Conservation (phyloP, 495 filamentous ascomycete species). For the Penicillium canariense region DNA sequence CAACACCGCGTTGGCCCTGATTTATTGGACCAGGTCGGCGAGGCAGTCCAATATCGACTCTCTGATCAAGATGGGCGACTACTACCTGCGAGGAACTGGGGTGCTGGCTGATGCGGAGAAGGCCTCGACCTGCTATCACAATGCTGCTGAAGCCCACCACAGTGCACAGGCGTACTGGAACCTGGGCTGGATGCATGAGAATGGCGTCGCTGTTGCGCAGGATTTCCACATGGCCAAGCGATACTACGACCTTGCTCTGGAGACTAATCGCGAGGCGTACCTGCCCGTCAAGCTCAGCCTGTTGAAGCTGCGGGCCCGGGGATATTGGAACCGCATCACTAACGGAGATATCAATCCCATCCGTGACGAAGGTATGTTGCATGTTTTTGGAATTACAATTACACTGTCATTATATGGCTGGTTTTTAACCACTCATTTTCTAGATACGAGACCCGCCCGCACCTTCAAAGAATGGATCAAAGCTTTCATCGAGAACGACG, state of each 20-base stretch:
- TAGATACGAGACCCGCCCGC: slow-evolving; percentile 66
- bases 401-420: neutral
- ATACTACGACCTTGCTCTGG: slow-evolving; percentile 88
- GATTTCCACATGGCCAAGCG: slow-evolving; percentile 97
- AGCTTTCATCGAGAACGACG: slow-evolving; percentile 76
- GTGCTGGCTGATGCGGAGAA: slow-evolving; percentile 71
- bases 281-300: slow-evolving; percentile 88
- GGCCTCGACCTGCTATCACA: slow-evolving; percentile 87
- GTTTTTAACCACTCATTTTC: neutral
- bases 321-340: slow-evolving; percentile 91
- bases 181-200: slow-evolving; percentile 99
- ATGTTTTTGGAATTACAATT: neutral
- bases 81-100: slow-evolving; percentile 82
- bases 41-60: slow-evolving; percentile 93
- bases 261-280: slow-evolving; percentile 90
- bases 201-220: slow-evolving; percentile 87
- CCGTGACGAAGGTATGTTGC: slow-evolving; percentile 67
- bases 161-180: slow-evolving; percentile 97
- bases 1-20: slow-evolving; percentile 76
- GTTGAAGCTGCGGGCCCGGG: slow-evolving; percentile 77
- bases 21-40: slow-evolving; percentile 95
- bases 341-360: slow-evolving; percentile 88
- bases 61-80: slow-evolving; percentile 97
- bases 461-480: slow-evolving; percentile 80
- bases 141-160: slow-evolving; percentile 83